Evolutionary conservation across 495 filamentous ascomycete species (phyloP), one percentile per base, ranked within the genome.

Genomic region (Aspergillus conjunctus): DNA sequence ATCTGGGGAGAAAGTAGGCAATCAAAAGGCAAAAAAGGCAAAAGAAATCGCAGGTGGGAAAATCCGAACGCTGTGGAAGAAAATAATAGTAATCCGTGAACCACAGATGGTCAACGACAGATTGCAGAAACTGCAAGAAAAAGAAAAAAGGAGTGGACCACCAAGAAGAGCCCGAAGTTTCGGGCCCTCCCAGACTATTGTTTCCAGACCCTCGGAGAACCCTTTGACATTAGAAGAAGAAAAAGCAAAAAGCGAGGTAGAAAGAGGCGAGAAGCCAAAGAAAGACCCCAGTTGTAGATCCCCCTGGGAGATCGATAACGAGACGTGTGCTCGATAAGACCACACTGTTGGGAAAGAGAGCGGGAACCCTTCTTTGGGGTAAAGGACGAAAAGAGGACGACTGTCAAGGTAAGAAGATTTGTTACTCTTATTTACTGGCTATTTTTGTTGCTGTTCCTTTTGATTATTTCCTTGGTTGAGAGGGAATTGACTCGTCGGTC

Each of bases 1-100:
- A 74, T 77, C 72, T 72, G 69, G 71, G 68, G 74, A 66, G 60
- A 63, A 26, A 52, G 59, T 21, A 50, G 61, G 56, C 44, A 56
- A 55, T 51, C 54, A 15, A 44, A 21, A 53, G 49, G 54, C 48
- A 58, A 51, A 56, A 37, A 45, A n/a, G 17, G 44, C 20, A 48
- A 34, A 34, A 32, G 43, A 17, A 48, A 43, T 15, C 9, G 30
- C 34, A 41, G 45, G 30, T 53, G 5, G 12, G 44, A 48, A 26
- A 48, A 44, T 10, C 18, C 51, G 53, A 51, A 51, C 22, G 58
- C 66, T 37, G 44, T 18, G 32, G 39, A 48, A 52, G 50, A 51
- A 31, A 21, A 56, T 26, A 44, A 46, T 45, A 21, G 12, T 49
- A 49, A 49, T 51, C 3, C 49, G 5, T 18, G 49, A 31, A 30